Evolutionary conservation across 2,329 filamentous ascomycete species (phyloP).

Genomic region (Lizonia empirigonia): DNA sequence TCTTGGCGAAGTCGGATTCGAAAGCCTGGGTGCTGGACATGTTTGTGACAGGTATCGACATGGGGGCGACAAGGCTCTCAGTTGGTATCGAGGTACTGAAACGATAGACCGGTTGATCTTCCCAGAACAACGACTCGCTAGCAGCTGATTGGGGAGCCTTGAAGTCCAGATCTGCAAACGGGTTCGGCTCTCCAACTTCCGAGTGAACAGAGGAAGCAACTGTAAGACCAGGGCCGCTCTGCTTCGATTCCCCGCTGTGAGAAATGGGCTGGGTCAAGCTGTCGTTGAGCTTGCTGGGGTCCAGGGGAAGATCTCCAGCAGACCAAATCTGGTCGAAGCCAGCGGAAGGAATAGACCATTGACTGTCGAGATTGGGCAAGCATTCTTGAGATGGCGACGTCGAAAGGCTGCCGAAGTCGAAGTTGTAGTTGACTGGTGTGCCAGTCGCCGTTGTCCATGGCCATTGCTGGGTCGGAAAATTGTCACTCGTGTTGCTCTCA

Average conservation of each 20-base stretch:
- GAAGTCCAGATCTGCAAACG: conserved; percentile 45
- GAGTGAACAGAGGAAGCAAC: conserved; percentile 50
- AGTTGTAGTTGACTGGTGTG: conserved; percentile 37
- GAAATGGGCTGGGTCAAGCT: conserved; percentile 47
- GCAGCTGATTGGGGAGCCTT: conserved; percentile 38
- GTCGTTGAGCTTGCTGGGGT: conserved; percentile 46
- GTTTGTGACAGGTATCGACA: conserved; percentile 31
- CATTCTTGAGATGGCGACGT: conserved; percentile 49
- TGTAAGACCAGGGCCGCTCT: conserved; percentile 49
- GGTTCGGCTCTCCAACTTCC: conserved; percentile 45
- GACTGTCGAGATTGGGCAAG: conserved; percentile 41
- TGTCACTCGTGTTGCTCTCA: conserved; percentile 40
- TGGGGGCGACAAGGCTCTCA: conserved; percentile 31
- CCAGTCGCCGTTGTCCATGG: conserved; percentile 38
- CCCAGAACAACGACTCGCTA: conserved; percentile 46
- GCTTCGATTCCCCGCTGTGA: conserved; percentile 50
- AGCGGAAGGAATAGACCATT: conserved; percentile 45
- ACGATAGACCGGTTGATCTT: conserved; percentile 45
- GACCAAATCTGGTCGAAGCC: conserved; percentile 48
- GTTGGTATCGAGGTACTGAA: conserved; percentile 32
- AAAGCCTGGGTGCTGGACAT: conserved; percentile 32
- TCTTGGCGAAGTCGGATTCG: conserved; percentile 41
- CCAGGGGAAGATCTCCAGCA: conserved; percentile 48
- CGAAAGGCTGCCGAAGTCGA: conserved; percentile 44
- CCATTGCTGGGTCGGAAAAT: conserved; percentile 41